Evolutionary conservation across 1,284 basidiomycete genomes (phyloP).

Genomic region (Heterobasidion parviporum): DNA sequence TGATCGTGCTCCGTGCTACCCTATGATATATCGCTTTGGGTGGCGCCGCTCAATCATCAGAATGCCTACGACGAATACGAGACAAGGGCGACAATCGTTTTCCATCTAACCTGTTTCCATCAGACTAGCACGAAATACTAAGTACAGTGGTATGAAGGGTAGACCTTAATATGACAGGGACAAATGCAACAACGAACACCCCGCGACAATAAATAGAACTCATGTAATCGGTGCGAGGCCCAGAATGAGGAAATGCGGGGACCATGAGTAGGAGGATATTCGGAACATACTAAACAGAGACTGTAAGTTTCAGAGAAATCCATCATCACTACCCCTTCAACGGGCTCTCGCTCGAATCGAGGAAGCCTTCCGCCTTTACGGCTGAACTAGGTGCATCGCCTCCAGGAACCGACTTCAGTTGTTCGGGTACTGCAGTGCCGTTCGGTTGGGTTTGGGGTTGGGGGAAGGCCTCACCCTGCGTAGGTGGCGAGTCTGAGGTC

Average conservation of each 20-base stretch:
- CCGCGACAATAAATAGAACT: constrained; percentile 8
- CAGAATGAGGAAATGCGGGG: constrained; percentile 8
- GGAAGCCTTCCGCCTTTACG: constrained; percentile 61
- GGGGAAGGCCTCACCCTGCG: constrained; percentile 36
- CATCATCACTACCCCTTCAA: constrained; percentile 35
- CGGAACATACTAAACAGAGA: background rate
- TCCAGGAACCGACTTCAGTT: constrained; percentile 44
- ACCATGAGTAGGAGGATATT: background rate
- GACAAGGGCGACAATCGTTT: background rate
- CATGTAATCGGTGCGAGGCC: constrained; percentile 2
- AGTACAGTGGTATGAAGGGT: constrained; percentile 14
- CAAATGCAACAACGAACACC: constrained; percentile 11
- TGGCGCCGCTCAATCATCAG: too few relatives aligned
- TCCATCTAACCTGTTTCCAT: constrained; percentile 2
- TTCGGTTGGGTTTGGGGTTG: constrained; percentile 33
- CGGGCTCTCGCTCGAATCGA: constrained; percentile 66
- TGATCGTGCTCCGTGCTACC: constrained; percentile 55
- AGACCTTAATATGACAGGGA: constrained; percentile 5
- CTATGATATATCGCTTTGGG: constrained; percentile 14
- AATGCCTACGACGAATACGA: background rate
- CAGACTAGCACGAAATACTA: constrained; percentile 5
- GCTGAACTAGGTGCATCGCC: constrained; percentile 53
- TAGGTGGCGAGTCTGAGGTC: constrained; percentile 16
- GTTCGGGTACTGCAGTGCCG: constrained; percentile 31
- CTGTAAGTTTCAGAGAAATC: background rate